Conservation (phyloP, 441 rosid species). For the Arabidopsis hybrid region DNA sequence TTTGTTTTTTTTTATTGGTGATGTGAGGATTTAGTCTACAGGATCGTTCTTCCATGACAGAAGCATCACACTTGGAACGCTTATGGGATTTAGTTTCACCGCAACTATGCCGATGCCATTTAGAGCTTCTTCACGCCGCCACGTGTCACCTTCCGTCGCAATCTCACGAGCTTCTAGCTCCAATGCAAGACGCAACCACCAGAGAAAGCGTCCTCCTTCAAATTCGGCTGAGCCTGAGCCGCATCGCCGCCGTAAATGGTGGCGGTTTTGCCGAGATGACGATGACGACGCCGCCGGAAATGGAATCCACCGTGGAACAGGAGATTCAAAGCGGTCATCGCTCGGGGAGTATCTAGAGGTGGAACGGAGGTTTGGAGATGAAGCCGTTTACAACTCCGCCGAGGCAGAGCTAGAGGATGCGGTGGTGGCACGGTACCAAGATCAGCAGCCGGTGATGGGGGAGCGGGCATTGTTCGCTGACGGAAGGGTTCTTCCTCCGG, state of each 20-base stretch:
- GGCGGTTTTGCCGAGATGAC: slow-evolving; percentile 80
- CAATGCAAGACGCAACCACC: slow-evolving; percentile 39
- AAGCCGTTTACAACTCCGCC: slow-evolving; percentile 57
- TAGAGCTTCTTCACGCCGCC: slow-evolving; percentile 54
- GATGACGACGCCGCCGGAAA: slow-evolving; percentile 30
- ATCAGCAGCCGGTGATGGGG: slow-evolving; percentile 38
- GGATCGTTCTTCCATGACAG: slow-evolving; percentile 94
- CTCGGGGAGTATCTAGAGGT: slow-evolving; percentile 87
- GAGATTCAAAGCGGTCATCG: slow-evolving; percentile 64
- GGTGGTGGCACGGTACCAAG: slow-evolving; percentile 44
- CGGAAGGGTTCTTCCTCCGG: slow-evolving; percentile 86
- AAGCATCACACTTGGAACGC: slow-evolving; percentile 88
- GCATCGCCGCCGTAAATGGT: slow-evolving; percentile 73
- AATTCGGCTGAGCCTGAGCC: slow-evolving; percentile 50
- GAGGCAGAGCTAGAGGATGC: slow-evolving; percentile 61
- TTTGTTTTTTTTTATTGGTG: slow-evolving; percentile 2
- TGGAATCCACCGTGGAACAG: slow-evolving; percentile 23
- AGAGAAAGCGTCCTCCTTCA: slow-evolving; percentile 42
- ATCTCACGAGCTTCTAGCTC: slow-evolving; percentile 37
- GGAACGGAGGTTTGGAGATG: slow-evolving; percentile 80
- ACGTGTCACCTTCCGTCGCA: slow-evolving; percentile 39
- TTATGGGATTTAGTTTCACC: slow-evolving; percentile 85
- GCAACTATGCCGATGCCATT: slow-evolving; percentile 61
- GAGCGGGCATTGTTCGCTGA: slow-evolving; percentile 72
- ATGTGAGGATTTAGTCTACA: slow-evolving; percentile 62